Evolutionary conservation across 2,329 filamentous ascomycete species (phyloP).

Genomic region (Trichoderma hamatum): DNA sequence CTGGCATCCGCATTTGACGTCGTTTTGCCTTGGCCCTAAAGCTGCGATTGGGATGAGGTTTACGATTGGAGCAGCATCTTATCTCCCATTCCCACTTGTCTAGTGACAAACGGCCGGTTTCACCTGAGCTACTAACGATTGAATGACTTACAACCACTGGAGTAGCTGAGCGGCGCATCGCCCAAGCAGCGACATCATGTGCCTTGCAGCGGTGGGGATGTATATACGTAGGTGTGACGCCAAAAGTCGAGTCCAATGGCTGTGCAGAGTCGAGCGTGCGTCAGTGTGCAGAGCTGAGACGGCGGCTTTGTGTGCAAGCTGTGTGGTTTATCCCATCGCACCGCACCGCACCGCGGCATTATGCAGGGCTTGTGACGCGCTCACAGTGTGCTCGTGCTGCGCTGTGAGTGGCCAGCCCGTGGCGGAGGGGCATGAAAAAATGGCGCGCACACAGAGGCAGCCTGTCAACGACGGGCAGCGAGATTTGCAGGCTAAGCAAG

Average conservation of each 20-base stretch:
- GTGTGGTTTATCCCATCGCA: slow-evolving; percentile 38
- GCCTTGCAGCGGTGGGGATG: slow-evolving; percentile 31
- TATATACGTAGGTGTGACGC: slow-evolving; percentile 27
- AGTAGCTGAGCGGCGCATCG: slow-evolving; percentile 20
- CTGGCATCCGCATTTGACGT: slow-evolving; percentile 3
- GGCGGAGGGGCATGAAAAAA: slow-evolving; percentile 28
- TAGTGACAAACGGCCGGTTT: slow-evolving; percentile 21
- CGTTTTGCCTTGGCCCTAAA: background rate
- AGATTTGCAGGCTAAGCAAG: background rate
- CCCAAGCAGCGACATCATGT: slow-evolving; percentile 27
- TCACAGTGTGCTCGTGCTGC: slow-evolving; percentile 37
- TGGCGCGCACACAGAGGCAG: slow-evolving; percentile 28
- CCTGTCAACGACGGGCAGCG: slow-evolving; percentile 4
- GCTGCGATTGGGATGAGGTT: background rate
- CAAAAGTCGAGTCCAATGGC: slow-evolving; percentile 23
- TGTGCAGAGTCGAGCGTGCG: slow-evolving; percentile 28
- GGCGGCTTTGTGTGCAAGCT: slow-evolving; percentile 33
- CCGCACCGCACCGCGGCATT: slow-evolving; percentile 39
- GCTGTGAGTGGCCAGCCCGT: slow-evolving; percentile 27
- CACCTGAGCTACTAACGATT: background rate
- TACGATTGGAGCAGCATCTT: background rate
- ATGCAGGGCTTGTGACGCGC: slow-evolving; percentile 43
- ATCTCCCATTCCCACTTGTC: background rate
- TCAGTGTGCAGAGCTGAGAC: slow-evolving; percentile 27
- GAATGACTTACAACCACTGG: slow-evolving; percentile 21